Base-by-base conservation (phyloP, 1,284 basidiomycete genomes). In the Schizophyllum amplum region DNA sequence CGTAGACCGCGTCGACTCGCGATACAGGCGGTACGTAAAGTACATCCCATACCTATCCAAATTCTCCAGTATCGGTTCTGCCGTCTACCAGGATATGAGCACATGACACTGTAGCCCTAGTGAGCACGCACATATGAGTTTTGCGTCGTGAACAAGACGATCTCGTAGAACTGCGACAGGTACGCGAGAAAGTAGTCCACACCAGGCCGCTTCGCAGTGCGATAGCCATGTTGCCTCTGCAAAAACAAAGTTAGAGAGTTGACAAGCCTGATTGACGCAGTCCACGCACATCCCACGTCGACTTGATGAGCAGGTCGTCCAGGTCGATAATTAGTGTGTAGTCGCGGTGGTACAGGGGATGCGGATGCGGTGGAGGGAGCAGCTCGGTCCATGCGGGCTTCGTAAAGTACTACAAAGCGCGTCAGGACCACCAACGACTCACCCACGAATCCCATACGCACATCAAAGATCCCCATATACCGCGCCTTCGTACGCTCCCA, bases 101-200 rank as follows among this genome's bases (percentile, higher is more conserved):
- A 26, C 57, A 33, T 57, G 42, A 49, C 33, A 53, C 56, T 55
- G 27, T 33, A 20, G 47, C 47, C 15, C 42, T 58, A n/a, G 23
- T 55, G 24, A 50, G 24, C 49, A 79, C 90, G 58, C 64, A 94
- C 94, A 71, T 96, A 98, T 64, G 83, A 79, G 55, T 92, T 85
- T 73, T 98, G 94, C 7, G 86, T 82, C 13, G 95, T 98, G 76
- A 98, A 99, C 56, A 99, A 78, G 22, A 99, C 95, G 60, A 99
- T 86, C 76, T 99, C 96, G 72, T 94, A 99, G 74, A 98, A 98
- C 67, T 98, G 95, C 0, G 93, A 94, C 49, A 99, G 81, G 71
- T 99, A 98, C 27, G 84, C 94, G 53, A 99, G 78, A 81, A 98
- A 99, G 73, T 98, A 98, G 70, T 99, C 97, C 7, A 96, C 89